phyloP scores from a whole-genome alignment of 371 early-diverging fungal genomes.

The Saksenaea vasiformis region DNA sequence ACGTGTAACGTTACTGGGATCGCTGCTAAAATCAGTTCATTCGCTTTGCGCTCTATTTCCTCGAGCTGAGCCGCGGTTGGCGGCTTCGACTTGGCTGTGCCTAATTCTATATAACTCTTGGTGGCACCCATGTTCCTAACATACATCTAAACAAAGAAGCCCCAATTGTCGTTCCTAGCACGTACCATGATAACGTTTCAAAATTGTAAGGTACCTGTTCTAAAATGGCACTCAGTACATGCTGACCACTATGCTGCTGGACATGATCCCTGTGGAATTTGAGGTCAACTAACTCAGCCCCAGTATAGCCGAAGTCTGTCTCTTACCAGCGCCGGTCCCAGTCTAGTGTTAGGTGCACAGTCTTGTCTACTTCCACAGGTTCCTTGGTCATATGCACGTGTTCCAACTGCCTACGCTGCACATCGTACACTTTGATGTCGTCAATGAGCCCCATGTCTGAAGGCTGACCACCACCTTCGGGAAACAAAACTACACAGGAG shows the following conservation, averaged over 20 bases:
- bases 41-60: conserved; percentile 55
- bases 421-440: conserved; percentile 56
- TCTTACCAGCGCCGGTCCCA: conserved; percentile 65
- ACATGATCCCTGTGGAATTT: conserved; percentile 56
- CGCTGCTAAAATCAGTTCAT: conserved; percentile 58
- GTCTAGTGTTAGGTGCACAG: conserved; percentile 61
- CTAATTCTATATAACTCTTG: conserved; percentile 62
- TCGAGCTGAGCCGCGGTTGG: conserved; percentile 50
- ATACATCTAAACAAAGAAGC: background rate
- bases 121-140: conserved; percentile 61
- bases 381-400: conserved; percentile 66
- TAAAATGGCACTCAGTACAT: conserved; percentile 73
- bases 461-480: conserved; percentile 80
- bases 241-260: conserved; percentile 84
- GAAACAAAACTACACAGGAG: conserved; percentile 56
- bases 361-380: conserved; percentile 49
- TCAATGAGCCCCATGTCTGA: conserved; percentile 68
- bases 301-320: background rate
- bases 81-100: conserved; percentile 26
- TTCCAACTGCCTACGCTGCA: conserved; percentile 59
- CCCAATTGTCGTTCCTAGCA: background rate
- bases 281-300: background rate
- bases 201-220: conserved; percentile 57
- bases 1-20: conserved; percentile 52
- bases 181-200: conserved; percentile 71